A percentile compares a stretch with the other conserved stretches of the same genome.
Conservation (phyloP, 2,329 filamentous ascomycete species). For the Alternaria solani region DNA sequence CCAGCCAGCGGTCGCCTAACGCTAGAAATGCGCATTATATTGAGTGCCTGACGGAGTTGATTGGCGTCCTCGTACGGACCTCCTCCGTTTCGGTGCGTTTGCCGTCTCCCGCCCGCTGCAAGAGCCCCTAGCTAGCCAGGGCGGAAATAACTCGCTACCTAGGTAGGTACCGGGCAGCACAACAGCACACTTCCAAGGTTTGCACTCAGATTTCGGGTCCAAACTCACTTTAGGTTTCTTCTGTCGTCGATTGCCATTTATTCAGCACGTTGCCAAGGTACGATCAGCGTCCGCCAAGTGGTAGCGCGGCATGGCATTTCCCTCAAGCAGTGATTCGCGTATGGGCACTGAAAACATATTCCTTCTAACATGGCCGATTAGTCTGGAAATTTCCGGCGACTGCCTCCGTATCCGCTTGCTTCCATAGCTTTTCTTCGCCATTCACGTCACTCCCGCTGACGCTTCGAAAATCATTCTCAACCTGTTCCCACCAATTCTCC, state of each 20-base stretch:
- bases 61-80: conserved; percentile 1
- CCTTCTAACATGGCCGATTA: not conserved
- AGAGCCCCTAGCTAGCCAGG: not conserved
- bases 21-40: not conserved
- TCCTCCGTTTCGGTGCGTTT: not conserved
- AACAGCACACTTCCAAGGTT: too few species aligned
- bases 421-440: not conserved
- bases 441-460: not conserved
- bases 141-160: too few species aligned
- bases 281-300: too few species aligned
- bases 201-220: too few species aligned
- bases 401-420: not conserved
- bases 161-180: too few species aligned
- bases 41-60: not conserved
- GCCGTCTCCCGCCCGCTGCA: not conserved
- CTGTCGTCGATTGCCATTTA: too few species aligned
- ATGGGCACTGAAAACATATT: too few species aligned
- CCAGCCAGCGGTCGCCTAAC: not conserved
- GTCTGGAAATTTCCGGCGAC: not conserved
- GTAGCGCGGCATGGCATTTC: too few species aligned
- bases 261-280: too few species aligned
- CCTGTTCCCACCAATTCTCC: not conserved
- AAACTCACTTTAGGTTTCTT: too few species aligned
- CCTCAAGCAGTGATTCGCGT: too few species aligned
- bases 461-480: not conserved